Evolutionary conservation across 306 rosid genomes (phyloP).

Genomic region (Adenanthera pavonina): DNA sequence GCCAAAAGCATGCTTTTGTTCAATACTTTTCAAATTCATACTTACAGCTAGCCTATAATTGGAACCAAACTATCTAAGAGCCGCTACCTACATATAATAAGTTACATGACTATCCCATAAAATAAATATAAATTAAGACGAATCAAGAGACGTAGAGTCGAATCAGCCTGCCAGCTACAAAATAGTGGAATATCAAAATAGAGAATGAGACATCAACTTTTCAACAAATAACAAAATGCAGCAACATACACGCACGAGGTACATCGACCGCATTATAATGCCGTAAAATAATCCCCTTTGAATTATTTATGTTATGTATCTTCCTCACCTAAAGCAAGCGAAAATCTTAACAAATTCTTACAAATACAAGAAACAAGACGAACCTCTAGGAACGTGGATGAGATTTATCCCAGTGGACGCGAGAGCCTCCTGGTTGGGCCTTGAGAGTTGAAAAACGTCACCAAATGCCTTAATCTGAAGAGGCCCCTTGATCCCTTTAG

Average conservation of each 20-base stretch:
- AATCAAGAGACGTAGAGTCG: background rate
- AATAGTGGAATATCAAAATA: constrained; percentile 1
- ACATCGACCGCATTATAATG: background rate
- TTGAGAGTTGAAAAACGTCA: constrained; percentile 64
- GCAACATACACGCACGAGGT: background rate
- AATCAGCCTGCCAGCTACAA: background rate
- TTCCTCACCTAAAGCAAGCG: background rate
- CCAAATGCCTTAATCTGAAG: constrained; percentile 81
- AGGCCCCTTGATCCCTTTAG: constrained; percentile 85
- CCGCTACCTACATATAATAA: too few species aligned
- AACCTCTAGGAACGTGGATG: constrained; percentile 71
- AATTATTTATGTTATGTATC: background rate
- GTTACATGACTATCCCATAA: background rate
- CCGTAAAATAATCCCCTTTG: background rate
- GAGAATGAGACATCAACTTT: background rate
- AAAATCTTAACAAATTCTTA: background rate
- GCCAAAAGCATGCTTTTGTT: constrained; percentile 3
- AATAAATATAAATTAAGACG: background rate
- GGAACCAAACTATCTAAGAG: background rate
- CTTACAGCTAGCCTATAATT: background rate
- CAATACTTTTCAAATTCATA: background rate
- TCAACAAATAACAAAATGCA: background rate
- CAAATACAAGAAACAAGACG: background rate
- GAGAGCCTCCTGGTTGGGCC: constrained; percentile 69
- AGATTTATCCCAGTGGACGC: constrained; percentile 75